Conservation (phyloP, 257 asterid species). For the Petunia axillaris region DNA sequence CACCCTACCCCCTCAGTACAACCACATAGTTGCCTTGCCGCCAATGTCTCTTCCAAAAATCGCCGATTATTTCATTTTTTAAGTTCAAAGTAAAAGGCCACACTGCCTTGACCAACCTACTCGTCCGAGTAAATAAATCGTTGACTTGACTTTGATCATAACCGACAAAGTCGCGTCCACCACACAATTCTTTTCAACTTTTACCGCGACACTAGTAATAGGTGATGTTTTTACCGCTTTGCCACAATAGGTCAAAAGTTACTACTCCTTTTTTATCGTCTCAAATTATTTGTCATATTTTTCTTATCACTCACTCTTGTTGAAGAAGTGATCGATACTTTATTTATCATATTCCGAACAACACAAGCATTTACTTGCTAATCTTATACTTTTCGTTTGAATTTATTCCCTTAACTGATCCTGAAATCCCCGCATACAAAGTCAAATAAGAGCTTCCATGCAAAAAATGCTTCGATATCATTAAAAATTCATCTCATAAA, state of each 20-base stretch:
- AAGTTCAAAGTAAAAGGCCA: background rate
- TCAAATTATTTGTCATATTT: no score
- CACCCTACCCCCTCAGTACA: background rate
- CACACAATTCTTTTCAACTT: background rate
- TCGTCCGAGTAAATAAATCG: constrained; percentile 12
- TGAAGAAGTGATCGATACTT: no score
- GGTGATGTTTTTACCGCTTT: background rate
- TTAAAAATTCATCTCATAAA: no score
- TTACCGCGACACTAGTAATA: background rate
- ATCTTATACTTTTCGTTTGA: no score
- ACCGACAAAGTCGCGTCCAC: background rate
- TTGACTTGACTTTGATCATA: constrained; percentile 33
- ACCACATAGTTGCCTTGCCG: constrained; percentile 30
- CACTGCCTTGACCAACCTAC: background rate
- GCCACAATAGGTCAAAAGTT: background rate
- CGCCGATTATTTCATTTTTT: constrained; percentile 28
- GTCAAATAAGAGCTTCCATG: no score
- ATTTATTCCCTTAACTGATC: no score
- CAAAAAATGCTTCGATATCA: no score
- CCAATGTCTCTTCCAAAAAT: constrained; percentile 24
- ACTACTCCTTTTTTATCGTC: no score
- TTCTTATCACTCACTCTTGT: no score
- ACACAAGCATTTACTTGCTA: no score
- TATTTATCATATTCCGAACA: no score
- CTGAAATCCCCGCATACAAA: no score